phyloP scores from a whole-genome alignment of 2,329 filamentous ascomycete genomes.

The Aureobasidium subglaciale region DNA sequence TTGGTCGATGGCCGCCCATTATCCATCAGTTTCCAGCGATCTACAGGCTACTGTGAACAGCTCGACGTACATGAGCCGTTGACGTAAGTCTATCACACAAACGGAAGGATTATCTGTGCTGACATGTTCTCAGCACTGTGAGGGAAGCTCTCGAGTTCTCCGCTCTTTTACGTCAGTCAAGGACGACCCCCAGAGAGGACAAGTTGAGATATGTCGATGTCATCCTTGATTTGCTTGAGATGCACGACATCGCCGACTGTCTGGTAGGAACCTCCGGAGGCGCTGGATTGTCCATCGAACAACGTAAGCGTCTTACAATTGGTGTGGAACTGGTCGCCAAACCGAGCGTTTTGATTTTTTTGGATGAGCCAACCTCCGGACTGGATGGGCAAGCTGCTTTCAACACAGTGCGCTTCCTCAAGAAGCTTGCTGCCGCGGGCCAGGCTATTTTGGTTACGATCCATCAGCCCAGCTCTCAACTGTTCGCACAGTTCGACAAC shows the following conservation, averaged over 20 bases:
- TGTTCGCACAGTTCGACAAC: constrained; percentile 41
- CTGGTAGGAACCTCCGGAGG: constrained; percentile 55
- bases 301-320: constrained; percentile 56
- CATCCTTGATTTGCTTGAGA: constrained; percentile 59
- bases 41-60: constrained; percentile 59
- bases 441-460: constrained; percentile 43
- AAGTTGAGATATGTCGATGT: constrained; percentile 59
- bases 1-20: constrained; percentile 50
- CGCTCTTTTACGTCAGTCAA: constrained; percentile 56
- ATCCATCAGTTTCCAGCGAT: constrained; percentile 55
- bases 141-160: constrained; percentile 61
- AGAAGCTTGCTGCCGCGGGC: constrained; percentile 48
- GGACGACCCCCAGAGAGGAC: constrained; percentile 49
- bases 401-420: constrained; percentile 56
- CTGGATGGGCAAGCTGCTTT: constrained; percentile 59
- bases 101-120: too few relatives aligned
- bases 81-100: background rate
- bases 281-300: constrained; percentile 55
- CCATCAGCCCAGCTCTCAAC: constrained; percentile 36
- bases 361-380: constrained; percentile 54
- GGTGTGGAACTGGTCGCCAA: constrained; percentile 36
- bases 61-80: constrained; percentile 57
- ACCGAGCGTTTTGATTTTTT: constrained; percentile 55
- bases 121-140: constrained; percentile 45
- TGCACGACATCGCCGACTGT: constrained; percentile 60